Base-by-base conservation (phyloP, 2,329 filamentous ascomycete species). In the Paecilomyces dactylethromorphus region DNA sequence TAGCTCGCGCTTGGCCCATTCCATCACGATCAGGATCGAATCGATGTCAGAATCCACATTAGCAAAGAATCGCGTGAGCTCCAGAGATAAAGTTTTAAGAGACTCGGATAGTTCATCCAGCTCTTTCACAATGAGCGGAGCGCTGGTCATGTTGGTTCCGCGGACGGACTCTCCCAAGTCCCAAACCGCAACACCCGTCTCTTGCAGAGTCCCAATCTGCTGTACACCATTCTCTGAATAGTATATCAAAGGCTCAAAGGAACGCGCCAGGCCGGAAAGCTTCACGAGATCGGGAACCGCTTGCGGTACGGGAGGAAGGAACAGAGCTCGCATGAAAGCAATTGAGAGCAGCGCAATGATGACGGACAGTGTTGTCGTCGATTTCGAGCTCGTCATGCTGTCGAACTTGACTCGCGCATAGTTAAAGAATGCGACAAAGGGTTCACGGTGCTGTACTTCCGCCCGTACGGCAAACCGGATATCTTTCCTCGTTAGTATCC, bases 21-120 rank as follows among this genome's bases (percentile, higher is more conserved):
- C 91, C 92, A 97, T 97, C 56, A 95, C 91, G 61, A 94, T 88
- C 35, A 97, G 82, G 65, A 97, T 96, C 60, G 89, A 88, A 71
- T 97, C 93, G 66, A 97, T 89, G 69, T 97, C 93, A 26, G 91
- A 90, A 67, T 97, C 91, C 12, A 97, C 91, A 64, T 92, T 91
- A 56, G 92, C 90, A 72, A 97, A 96, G 79, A 97, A 97, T 68
- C 88, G 87, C 7, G 90, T 96, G 65, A 97, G 83, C 71, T 96
- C 92, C 15, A 92, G 81, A 1, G 91, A 90, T 24, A 97, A 81
- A 2, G 86, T 87, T 75, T 93, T 95, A 61, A 97, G 83, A 57
- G 86, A 92, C 62, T 96, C 91, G 63, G 90, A 92, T 39, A 97
- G 80, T 58, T 89, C 88, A 71, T 97, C 92, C 3, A 97, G 82